A percentile compares a stretch with the other conserved stretches of the same genome.
Evolutionary conservation across 768 basidiomycete species (phyloP).

Genomic region (Dictyophora rubrovolvata): DNA sequence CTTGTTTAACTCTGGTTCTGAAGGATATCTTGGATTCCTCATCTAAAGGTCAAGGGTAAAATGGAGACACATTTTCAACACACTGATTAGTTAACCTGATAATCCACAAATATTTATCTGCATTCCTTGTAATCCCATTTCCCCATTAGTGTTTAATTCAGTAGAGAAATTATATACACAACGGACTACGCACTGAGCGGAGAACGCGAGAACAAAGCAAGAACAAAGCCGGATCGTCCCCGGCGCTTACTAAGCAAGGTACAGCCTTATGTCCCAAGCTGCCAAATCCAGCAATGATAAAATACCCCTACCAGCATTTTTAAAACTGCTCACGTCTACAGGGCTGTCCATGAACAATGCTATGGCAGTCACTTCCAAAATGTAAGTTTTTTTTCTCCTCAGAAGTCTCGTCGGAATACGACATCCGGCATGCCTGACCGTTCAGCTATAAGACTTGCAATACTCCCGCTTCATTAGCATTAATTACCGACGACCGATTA

Average conservation of each 20-base stretch:
- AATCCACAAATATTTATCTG: too few relatives aligned
- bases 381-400: conserved; percentile 31
- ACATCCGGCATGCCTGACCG: conserved; percentile 11
- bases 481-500: conserved; percentile 53
- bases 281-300: conserved; percentile 27
- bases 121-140: too few relatives aligned
- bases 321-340: conserved; percentile 53
- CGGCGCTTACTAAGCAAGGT: background rate
- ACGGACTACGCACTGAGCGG: too few relatives aligned
- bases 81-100: too few relatives aligned
- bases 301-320: conserved; percentile 52
- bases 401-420: background rate
- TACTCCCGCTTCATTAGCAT: conserved; percentile 45
- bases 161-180: too few relatives aligned
- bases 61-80: too few relatives aligned
- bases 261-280: conserved; percentile 34
- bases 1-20: background rate
- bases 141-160: too few relatives aligned
- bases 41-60: background rate
- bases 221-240: background rate
- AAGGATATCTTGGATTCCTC: background rate
- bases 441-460: conserved; percentile 62
- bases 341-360: conserved; percentile 53
- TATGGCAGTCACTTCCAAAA: conserved; percentile 59
- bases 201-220: background rate